Evolutionary conservation across 371 early-diverging fungal species (phyloP).

Genomic region (Capillidium rhysosporum): DNA sequence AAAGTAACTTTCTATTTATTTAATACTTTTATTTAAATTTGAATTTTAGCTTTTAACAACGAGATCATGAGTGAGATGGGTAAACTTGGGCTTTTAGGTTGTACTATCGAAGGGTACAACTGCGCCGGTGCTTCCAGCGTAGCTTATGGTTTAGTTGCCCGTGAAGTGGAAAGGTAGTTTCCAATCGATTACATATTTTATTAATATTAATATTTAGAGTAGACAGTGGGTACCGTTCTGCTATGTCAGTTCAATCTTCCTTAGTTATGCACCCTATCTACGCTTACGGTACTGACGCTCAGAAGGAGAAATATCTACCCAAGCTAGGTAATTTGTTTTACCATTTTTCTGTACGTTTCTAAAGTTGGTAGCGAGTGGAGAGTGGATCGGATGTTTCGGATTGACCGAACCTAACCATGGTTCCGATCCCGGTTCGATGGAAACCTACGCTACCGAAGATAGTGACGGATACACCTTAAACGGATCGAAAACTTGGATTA

Average conservation of each 20-base stretch:
- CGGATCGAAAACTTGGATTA: conserved; percentile 96
- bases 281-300: conserved; percentile 79
- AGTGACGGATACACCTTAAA: conserved; percentile 54
- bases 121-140: conserved; percentile 95
- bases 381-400: conserved; percentile 82
- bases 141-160: conserved; percentile 89
- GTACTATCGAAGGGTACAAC: conserved; percentile 91
- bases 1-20: conserved; percentile 28
- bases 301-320: conserved; percentile 82
- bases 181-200: neutral
- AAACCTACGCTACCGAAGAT: conserved; percentile 65
- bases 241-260: conserved; percentile 96
- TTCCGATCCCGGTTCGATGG: conserved; percentile 89
- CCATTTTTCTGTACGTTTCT: neutral
- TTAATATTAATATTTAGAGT: conserved; percentile 25
- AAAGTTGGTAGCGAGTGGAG: conserved; percentile 50
- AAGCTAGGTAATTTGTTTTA: conserved; percentile 34
- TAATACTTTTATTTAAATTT: neutral
- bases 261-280: conserved; percentile 95
- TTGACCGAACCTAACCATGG: conserved; percentile 97
- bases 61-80: conserved; percentile 91
- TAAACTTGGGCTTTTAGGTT: conserved; percentile 79
- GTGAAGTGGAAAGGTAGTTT: conserved; percentile 76
- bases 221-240: conserved; percentile 91
- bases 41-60: conserved; percentile 48